A percentile compares a stretch with the other conserved stretches of the same genome.
Conservation (phyloP, 768 basidiomycete species). For the Tylopilus felleus region DNA sequence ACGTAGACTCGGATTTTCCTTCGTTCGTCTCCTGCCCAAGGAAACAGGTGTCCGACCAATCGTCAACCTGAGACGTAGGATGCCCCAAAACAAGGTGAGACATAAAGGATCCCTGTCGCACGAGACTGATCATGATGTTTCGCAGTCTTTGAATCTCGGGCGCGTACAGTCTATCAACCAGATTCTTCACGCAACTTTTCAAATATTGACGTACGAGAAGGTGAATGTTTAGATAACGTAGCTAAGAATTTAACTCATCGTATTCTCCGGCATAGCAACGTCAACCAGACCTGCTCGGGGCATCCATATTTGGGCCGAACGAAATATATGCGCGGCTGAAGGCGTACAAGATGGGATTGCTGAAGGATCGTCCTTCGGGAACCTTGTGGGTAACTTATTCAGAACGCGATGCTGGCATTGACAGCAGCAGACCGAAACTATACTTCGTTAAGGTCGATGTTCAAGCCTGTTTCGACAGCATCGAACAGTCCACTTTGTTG, state of each 20-base stretch:
- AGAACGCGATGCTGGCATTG: not conserved
- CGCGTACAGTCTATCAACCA: slow-evolving; percentile 77
- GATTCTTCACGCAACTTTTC: slow-evolving; percentile 78
- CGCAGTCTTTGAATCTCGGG: slow-evolving; percentile 31
- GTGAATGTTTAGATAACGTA: slow-evolving; percentile 34
- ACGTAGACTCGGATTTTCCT: slow-evolving; percentile 77
- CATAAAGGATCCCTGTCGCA: not conserved
- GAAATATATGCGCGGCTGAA: slow-evolving; percentile 79
- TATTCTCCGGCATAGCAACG: slow-evolving; percentile 43
- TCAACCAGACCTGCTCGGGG: slow-evolving; percentile 64
- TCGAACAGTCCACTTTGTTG: slow-evolving; percentile 83
- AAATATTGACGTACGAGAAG: slow-evolving; percentile 86
- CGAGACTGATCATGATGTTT: not conserved
- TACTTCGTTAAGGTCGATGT: slow-evolving; percentile 98
- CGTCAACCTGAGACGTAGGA: slow-evolving; percentile 77
- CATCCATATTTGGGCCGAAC: slow-evolving; percentile 78
- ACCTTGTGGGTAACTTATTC: slow-evolving; percentile 45
- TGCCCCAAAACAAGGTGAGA: slow-evolving; percentile 32
- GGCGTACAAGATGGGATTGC: slow-evolving; percentile 56
- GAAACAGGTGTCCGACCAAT: slow-evolving; percentile 94
- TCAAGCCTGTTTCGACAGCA: slow-evolving; percentile 94
- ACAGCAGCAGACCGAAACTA: slow-evolving; percentile 63
- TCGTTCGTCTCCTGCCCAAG: slow-evolving; percentile 87
- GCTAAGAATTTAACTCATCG: not conserved
- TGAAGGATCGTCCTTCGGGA: slow-evolving; percentile 37